Evolutionary conservation across 148 eudicot species (phyloP).

Genomic region (Persicaria tinctoria): DNA sequence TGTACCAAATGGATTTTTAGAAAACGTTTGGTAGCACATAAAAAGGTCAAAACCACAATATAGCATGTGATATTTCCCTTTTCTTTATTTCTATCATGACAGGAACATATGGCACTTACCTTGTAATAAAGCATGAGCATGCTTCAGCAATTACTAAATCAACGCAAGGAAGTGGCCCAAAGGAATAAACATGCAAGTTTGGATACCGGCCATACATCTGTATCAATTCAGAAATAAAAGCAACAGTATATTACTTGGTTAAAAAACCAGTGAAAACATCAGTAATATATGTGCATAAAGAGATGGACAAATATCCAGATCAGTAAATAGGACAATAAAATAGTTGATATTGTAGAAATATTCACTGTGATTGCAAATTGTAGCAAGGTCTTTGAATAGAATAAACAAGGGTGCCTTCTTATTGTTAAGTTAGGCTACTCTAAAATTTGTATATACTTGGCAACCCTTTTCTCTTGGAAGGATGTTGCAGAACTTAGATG

Average conservation of each 20-base stretch:
- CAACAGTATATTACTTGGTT: background rate
- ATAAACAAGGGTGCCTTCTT: no score
- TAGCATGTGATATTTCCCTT: background rate
- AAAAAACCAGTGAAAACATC: background rate
- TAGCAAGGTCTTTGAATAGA: no score
- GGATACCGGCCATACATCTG: slow-evolving; percentile 46
- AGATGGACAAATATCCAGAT: background rate
- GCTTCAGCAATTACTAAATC: slow-evolving; percentile 58
- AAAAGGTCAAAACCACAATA: background rate
- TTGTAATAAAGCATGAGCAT: slow-evolving; percentile 55
- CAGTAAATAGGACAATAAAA: background rate
- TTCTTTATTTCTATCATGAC: background rate
- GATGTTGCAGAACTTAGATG: no score
- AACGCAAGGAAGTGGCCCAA: slow-evolving; percentile 82
- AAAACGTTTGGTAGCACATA: background rate
- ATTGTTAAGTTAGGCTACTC: no score
- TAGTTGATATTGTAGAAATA: no score
- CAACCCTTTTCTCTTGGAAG: no score
- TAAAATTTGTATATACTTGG: no score
- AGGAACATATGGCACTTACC: slow-evolving; percentile 21
- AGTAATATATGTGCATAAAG: background rate
- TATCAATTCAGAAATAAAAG: slow-evolving; percentile 7
- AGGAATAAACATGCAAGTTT: slow-evolving; percentile 55
- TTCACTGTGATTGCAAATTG: no score
- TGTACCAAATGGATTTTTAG: no score